These are phyloP conservation scores for Fusarium protoensiforme DNA, from an alignment of 2,329 filamentous ascomycete genomes.

Conservation along the genomic window DNA sequence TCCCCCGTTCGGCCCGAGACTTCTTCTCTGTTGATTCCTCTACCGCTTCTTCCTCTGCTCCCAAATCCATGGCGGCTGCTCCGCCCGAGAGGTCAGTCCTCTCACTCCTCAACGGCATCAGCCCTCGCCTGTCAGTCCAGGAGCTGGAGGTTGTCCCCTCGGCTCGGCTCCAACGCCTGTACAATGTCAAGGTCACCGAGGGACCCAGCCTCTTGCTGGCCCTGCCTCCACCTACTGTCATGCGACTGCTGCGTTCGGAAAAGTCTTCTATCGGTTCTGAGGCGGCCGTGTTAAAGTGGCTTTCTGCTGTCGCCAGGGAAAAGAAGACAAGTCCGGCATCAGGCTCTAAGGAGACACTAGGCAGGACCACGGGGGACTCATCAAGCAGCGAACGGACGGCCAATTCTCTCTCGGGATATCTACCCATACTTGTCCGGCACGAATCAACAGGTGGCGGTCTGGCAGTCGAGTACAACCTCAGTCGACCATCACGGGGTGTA, in stretches of 20 bases:
- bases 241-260: conserved; percentile 60
- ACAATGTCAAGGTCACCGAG: conserved; percentile 56
- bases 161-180: conserved; percentile 54
- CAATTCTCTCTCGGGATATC: conserved; percentile 43
- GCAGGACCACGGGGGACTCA: not conserved
- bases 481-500: conserved; percentile 50
- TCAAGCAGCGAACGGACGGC: not conserved
- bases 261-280: conserved; percentile 57
- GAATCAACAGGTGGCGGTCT: conserved; percentile 44
- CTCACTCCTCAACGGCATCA: conserved; percentile 38
- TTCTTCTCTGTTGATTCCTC: conserved; percentile 35
- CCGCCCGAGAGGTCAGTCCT: conserved; percentile 40
- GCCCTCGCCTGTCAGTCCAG: conserved; percentile 38
- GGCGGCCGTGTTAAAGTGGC: conserved; percentile 58
- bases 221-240: conserved; percentile 54
- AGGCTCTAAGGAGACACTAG: conserved; percentile 1
- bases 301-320: conserved; percentile 43
- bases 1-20: conserved; percentile 40
- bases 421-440: conserved; percentile 56
- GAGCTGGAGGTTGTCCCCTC: conserved; percentile 48
- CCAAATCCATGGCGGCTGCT: conserved; percentile 35
- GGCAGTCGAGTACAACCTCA: conserved; percentile 56
- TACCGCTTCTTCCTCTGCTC: conserved; percentile 12
- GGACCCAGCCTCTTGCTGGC: conserved; percentile 54
- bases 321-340: conserved; percentile 14